Percentiles rank a stretch among this genome's conserved stretches.
These are phyloP conservation scores for Fusarium tricinctum DNA, from an alignment of 2,329 filamentous ascomycete genomes.

Conservation along the genomic window DNA sequence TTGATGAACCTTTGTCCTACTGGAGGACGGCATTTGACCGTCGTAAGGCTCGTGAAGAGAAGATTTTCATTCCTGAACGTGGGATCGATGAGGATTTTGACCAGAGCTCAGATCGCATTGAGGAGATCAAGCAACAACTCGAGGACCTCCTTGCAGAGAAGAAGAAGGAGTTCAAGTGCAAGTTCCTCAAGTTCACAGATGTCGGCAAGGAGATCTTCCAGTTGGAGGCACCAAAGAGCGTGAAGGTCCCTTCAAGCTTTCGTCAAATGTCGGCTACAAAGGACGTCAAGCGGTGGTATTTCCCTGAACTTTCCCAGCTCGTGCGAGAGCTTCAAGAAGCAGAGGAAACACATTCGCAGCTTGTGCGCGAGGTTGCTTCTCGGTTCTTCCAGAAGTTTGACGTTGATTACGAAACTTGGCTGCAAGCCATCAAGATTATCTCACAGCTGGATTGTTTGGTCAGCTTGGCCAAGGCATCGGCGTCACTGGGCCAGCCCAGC, in stretches of 20 bases:
- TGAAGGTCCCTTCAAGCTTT: constrained; percentile 91
- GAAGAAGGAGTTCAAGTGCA: constrained; percentile 80
- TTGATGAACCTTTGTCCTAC: constrained; percentile 79
- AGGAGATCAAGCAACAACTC: constrained; percentile 80
- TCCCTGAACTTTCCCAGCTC: constrained; percentile 82
- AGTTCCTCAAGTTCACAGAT: constrained; percentile 80
- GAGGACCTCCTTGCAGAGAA: constrained; percentile 78
- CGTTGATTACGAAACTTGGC: constrained; percentile 85
- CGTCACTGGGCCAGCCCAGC: constrained; percentile 84
- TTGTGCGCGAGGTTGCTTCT: constrained; percentile 86
- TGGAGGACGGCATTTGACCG: constrained; percentile 96
- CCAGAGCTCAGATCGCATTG: constrained; percentile 80
- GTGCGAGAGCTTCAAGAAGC: constrained; percentile 93
- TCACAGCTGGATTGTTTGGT: constrained; percentile 96
- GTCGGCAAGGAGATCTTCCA: constrained; percentile 98
- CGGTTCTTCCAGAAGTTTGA: constrained; percentile 92
- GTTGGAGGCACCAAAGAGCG: constrained; percentile 85
- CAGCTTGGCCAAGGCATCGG: constrained; percentile 89
- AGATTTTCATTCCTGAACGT: constrained; percentile 84
- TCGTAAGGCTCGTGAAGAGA: constrained; percentile 80
- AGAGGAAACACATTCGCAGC: constrained; percentile 92
- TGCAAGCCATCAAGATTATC: constrained; percentile 89
- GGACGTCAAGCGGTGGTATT: constrained; percentile 94
- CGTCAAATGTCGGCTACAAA: constrained; percentile 96
- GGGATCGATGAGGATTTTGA: constrained; percentile 96